These are phyloP conservation scores for Citrullus amarus DNA, from an alignment of 306 rosid genomes.

Conservation along the genomic window DNA sequence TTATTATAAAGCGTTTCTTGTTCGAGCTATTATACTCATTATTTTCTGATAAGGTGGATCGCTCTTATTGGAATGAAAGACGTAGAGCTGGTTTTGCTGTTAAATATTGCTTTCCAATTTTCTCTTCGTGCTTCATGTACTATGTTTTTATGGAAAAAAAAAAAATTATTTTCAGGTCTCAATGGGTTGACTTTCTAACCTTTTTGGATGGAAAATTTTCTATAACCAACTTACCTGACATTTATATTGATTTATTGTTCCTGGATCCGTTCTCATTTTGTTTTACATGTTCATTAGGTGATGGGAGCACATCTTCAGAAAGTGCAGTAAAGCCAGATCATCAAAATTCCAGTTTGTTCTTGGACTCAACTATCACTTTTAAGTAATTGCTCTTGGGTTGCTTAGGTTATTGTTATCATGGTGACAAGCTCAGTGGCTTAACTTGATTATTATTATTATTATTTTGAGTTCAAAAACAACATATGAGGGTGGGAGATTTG, in stretches of 20 bases:
- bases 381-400: background rate
- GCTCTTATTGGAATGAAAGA: background rate
- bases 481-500: too few relatives aligned
- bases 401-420: background rate
- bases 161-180: background rate
- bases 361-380: background rate
- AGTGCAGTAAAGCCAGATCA: conserved; percentile 30
- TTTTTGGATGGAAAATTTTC: background rate
- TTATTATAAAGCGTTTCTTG: background rate
- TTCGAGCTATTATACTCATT: background rate
- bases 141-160: background rate
- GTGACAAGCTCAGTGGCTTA: background rate
- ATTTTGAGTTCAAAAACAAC: too few relatives aligned
- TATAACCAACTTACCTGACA: background rate
- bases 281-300: conserved; percentile 34
- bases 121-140: background rate
- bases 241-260: background rate
- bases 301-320: conserved; percentile 39
- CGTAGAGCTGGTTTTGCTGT: background rate
- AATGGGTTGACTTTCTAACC: background rate
- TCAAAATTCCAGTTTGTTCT: conserved; percentile 42
- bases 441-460: too few relatives aligned
- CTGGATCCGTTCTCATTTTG: background rate
- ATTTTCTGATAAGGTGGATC: background rate
- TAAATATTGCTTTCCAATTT: background rate